These are phyloP conservation scores for Coemansia javaensis DNA, from an alignment of 192 early-diverging fungal species.

Conservation along the genomic window DNA sequence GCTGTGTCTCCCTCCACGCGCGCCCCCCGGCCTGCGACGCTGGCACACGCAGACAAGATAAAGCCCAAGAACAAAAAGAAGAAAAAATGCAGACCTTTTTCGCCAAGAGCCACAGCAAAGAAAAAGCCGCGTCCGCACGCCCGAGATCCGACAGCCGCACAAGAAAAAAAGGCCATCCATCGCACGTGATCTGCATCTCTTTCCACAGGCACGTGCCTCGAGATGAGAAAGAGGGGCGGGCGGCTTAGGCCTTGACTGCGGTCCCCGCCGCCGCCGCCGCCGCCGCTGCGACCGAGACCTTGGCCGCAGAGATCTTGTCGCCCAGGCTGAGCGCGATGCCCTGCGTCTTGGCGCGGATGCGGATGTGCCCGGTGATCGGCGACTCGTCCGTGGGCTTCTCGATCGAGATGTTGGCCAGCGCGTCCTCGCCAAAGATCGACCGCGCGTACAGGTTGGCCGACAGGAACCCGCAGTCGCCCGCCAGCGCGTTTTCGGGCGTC, in stretches of 20 bases:
- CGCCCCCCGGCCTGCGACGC: too few species aligned
- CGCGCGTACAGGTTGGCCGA: conserved; percentile 96
- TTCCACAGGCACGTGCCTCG: too few species aligned
- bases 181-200: too few species aligned
- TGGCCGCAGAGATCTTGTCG: conserved; percentile 64
- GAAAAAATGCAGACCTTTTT: too few species aligned
- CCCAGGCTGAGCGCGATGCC: conserved; percentile 95
- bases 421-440: conserved; percentile 97
- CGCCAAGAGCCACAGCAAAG: too few species aligned
- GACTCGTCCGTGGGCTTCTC: conserved; percentile 69
- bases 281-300: conserved; percentile 18
- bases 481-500: conserved; percentile 86
- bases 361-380: conserved; percentile 90
- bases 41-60: too few species aligned
- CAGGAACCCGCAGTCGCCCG: conserved; percentile 94
- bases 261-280: not conserved
- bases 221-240: not conserved
- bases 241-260: not conserved
- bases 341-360: conserved; percentile 97
- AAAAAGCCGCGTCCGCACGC: too few species aligned
- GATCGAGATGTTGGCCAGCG: conserved; percentile 94
- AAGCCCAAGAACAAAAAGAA: too few species aligned
- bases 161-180: too few species aligned
- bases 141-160: too few species aligned
- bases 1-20: too few species aligned